A percentile compares a stretch with the other conserved stretches of the same genome.
These are phyloP conservation scores for Pichia insulana DNA, from an alignment of 805 yeast genomes.

Conservation along the genomic window DNA sequence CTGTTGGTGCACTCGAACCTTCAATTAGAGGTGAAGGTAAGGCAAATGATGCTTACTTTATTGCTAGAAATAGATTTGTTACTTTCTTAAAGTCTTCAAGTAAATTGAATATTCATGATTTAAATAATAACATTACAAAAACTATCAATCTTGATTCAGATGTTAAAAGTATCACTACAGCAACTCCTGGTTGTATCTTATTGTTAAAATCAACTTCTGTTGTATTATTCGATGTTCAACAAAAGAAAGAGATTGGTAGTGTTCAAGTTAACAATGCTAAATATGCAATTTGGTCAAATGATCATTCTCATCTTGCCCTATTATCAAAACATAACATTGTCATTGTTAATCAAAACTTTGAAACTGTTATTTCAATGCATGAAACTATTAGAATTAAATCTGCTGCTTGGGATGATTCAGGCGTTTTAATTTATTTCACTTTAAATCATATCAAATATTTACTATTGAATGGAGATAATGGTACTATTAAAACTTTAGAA, in stretches of 20 bases:
- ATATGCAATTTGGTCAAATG: slow-evolving; percentile 82
- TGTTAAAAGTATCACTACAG: slow-evolving; percentile 64
- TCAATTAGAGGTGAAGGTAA: slow-evolving; percentile 69
- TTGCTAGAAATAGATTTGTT: slow-evolving; percentile 91
- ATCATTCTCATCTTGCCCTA: slow-evolving; percentile 80
- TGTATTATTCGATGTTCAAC: slow-evolving; percentile 85
- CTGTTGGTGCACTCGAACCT: slow-evolving; percentile 91
- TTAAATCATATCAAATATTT: slow-evolving; percentile 93
- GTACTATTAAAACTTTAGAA: slow-evolving; percentile 87
- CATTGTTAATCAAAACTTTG: slow-evolving; percentile 72
- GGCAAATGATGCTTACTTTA: slow-evolving; percentile 80
- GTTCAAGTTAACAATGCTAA: slow-evolving; percentile 69
- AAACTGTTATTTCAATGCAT: slow-evolving; percentile 74
- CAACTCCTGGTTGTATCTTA: slow-evolving; percentile 78
- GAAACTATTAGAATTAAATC: slow-evolving; percentile 95
- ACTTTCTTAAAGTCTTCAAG: slow-evolving; percentile 58
- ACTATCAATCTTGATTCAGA: slow-evolving; percentile 58
- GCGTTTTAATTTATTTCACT: slow-evolving; percentile 87
- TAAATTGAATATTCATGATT: slow-evolving; percentile 74
- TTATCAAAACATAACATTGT: slow-evolving; percentile 89
- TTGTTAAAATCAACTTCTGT: slow-evolving; percentile 67
- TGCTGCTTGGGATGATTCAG: slow-evolving; percentile 95
- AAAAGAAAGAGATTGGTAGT: slow-evolving; percentile 67
- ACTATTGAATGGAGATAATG: slow-evolving; percentile 87
- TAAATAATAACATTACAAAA: slow-evolving; percentile 75